phyloP scores from a whole-genome alignment of 2,329 filamentous ascomycete species.

The Xylaria sp. region DNA sequence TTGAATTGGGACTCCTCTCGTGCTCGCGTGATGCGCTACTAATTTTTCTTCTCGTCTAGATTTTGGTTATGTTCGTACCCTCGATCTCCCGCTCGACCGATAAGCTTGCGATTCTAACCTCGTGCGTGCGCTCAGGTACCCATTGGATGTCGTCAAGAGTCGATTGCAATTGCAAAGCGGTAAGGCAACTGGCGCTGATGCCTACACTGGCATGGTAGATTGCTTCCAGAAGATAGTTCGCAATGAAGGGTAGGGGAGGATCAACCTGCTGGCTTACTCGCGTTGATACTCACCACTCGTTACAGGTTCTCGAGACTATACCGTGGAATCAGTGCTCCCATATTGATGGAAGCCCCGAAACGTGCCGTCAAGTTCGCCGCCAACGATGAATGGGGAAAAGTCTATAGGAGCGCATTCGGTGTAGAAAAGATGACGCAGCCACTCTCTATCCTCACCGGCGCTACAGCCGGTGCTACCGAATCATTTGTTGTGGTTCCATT shows the following conservation, averaged over 20 bases:
- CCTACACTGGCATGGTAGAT: conserved; percentile 97
- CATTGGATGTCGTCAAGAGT: conserved; percentile 97
- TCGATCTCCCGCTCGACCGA: conserved; percentile 30
- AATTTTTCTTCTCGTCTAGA: conserved; percentile 63
- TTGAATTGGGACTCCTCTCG: conserved; percentile 35
- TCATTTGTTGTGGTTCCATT: conserved; percentile 98
- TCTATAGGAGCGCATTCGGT: conserved; percentile 90
- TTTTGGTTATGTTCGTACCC: conserved; percentile 80
- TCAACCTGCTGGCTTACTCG: not conserved
- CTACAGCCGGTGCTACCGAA: conserved; percentile 94
- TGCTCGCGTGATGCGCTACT: conserved; percentile 27
- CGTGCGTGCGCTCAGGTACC: conserved; percentile 78
- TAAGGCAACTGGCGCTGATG: conserved; percentile 76
- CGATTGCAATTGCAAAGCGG: conserved; percentile 94
- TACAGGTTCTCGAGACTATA: conserved; percentile 86
- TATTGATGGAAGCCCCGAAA: conserved; percentile 92
- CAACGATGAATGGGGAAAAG: conserved; percentile 97
- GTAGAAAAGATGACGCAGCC: conserved; percentile 89
- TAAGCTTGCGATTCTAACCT: conserved; percentile 38
- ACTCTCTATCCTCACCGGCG: conserved; percentile 91
- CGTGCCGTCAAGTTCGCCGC: conserved; percentile 98
- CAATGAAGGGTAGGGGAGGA: conserved; percentile 81
- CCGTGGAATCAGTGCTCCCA: conserved; percentile 93
- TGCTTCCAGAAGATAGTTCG: conserved; percentile 97
- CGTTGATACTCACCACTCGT: conserved; percentile 30